These are phyloP conservation scores for Peronospora belbahrii DNA, from an alignment of 352 stramenopile species.

Conservation along the genomic window DNA sequence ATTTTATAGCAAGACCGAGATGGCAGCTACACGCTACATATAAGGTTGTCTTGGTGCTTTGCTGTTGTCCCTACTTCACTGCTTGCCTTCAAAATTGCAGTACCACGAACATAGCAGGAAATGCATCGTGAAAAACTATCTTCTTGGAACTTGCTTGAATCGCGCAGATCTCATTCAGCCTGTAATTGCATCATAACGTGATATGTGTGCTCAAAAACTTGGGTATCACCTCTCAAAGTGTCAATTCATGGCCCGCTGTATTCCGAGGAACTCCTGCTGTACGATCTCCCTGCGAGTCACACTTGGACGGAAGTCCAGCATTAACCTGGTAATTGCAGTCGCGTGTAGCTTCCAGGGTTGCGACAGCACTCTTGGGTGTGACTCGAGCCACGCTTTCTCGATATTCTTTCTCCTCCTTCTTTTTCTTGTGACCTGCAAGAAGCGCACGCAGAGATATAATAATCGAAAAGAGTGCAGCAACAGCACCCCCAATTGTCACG, in stretches of 20 bases:
- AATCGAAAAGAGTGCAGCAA: conserved; percentile 54
- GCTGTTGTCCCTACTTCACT: too few relatives aligned
- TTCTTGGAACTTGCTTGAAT: too few relatives aligned
- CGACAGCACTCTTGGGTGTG: conserved; percentile 18
- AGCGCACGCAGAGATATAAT: conserved; percentile 41
- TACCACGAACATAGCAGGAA: too few relatives aligned
- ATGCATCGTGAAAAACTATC: background rate
- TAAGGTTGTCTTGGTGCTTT: too few relatives aligned
- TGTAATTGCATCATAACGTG: background rate
- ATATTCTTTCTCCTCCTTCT: conserved; percentile 6
- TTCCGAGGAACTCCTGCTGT: conserved; percentile 11
- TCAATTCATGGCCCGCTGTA: conserved; percentile 23
- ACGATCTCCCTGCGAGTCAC: conserved; percentile 15
- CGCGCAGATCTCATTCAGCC: background rate
- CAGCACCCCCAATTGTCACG: conserved; percentile 29
- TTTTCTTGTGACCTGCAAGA: conserved; percentile 30
- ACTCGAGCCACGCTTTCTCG: conserved; percentile 1
- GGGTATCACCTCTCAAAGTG: conserved; percentile 12
- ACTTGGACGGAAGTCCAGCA: conserved; percentile 14
- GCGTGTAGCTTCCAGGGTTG: conserved; percentile 23
- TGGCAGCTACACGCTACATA: too few relatives aligned
- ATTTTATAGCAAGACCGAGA: too few relatives aligned
- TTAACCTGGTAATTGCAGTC: conserved; percentile 16
- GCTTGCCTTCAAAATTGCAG: too few relatives aligned
- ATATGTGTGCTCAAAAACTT: background rate